phyloP scores from a whole-genome alignment of 2,329 filamentous ascomycete species.

The Blumeriella jaapii region DNA sequence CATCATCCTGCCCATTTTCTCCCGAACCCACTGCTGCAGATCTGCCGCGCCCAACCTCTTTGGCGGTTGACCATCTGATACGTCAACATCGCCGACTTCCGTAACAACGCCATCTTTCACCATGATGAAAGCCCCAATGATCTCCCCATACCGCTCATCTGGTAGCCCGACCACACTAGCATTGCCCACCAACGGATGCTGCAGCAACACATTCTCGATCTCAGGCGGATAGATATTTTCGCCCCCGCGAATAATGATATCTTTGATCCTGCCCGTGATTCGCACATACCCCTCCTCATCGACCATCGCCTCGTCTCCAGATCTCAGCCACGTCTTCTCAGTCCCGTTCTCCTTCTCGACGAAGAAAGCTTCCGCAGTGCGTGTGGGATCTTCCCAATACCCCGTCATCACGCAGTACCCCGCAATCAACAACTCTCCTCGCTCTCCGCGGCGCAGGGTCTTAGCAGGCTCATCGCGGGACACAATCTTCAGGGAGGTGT shows the following conservation, averaged over 20 bases:
- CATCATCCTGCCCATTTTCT: conserved; percentile 3
- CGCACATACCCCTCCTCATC: conserved; percentile 5
- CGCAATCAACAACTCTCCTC: conserved; percentile 66
- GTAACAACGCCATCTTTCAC: neutral
- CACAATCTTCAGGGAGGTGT: conserved; percentile 62
- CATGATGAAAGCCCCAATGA: conserved; percentile 45
- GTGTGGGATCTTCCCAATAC: conserved; percentile 60
- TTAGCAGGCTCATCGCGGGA: conserved; percentile 47
- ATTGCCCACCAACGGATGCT: conserved; percentile 34
- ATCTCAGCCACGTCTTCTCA: conserved; percentile 51
- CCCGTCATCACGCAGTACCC: conserved; percentile 64
- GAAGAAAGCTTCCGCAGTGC: conserved; percentile 45
- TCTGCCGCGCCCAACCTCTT: neutral
- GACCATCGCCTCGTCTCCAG: conserved; percentile 51
- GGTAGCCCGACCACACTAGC: conserved; percentile 52
- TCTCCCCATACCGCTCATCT: conserved; percentile 54
- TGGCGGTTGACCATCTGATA: neutral
- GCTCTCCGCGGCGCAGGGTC: conserved; percentile 45
- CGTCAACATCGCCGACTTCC: neutral
- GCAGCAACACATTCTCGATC: conserved; percentile 6
- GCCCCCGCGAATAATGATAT: conserved; percentile 10
- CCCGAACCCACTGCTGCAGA: neutral
- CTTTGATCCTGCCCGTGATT: conserved; percentile 7
- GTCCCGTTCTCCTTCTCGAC: conserved; percentile 35
- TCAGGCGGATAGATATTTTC: conserved; percentile 9